Conservation (phyloP, 192 early-diverging fungal species). For the Chytriomyces sp. region DNA sequence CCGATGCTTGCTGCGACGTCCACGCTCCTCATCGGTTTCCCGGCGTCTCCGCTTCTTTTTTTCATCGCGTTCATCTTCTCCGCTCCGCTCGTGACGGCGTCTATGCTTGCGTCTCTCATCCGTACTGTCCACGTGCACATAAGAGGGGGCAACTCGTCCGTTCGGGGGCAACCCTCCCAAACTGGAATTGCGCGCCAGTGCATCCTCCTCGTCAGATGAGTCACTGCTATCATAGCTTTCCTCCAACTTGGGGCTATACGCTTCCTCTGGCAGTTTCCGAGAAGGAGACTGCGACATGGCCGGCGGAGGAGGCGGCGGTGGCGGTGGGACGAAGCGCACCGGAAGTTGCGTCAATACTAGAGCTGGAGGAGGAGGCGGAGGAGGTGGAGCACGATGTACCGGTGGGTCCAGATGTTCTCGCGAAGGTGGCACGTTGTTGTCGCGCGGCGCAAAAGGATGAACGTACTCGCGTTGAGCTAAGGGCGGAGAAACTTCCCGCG, state of each 20-base stretch:
- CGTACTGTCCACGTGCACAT: not conserved
- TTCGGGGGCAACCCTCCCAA: no score
- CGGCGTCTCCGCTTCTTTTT: not conserved
- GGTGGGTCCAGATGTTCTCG: no score
- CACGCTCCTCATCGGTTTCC: not conserved
- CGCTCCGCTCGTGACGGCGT: not conserved
- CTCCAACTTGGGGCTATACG: not conserved
- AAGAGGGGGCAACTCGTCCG: not conserved
- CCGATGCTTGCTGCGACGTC: no score
- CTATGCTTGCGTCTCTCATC: not conserved
- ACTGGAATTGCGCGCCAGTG: not conserved
- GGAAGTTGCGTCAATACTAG: no score
- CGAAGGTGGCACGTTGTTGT: no score
- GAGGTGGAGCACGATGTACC: no score
- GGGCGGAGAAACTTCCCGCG: no score
- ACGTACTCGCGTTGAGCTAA: no score
- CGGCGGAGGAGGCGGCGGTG: not conserved
- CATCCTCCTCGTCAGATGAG: not conserved
- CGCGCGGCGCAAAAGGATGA: no score
- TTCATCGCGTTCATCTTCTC: not conserved
- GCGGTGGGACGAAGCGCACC: slow-evolving; percentile 5
- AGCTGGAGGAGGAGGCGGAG: no score
- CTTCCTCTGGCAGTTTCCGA: not conserved
- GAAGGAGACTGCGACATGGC: not conserved
- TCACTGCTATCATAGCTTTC: not conserved